Percentiles rank a stretch among this genome's conserved stretches.
Evolutionary conservation across 108 stramenopile species (phyloP).

Genomic region (Fragilaria crotonensis): DNA sequence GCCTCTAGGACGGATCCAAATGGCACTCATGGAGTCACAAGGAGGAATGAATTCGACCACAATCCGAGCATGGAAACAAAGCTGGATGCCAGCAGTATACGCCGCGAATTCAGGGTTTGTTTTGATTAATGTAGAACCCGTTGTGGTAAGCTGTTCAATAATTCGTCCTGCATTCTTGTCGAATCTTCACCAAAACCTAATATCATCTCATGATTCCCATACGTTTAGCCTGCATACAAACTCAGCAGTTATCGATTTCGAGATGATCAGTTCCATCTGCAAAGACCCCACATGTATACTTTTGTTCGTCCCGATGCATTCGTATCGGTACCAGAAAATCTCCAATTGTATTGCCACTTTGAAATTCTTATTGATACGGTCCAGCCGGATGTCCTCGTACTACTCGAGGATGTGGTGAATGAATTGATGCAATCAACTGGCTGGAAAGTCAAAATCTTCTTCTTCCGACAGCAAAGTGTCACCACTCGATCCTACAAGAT

Average conservation of each 20-base stretch:
- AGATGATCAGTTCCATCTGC: neutral
- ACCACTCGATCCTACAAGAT: too few relatives aligned
- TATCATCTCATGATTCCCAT: neutral
- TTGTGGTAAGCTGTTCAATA: neutral
- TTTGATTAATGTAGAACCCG: neutral
- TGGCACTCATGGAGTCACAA: slow-evolving; percentile 8
- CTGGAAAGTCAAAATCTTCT: too few relatives aligned
- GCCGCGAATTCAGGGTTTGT: slow-evolving; percentile 4
- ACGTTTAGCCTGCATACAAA: neutral
- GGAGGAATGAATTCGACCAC: slow-evolving; percentile 3
- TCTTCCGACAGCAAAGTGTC: too few relatives aligned
- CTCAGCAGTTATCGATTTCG: neutral
- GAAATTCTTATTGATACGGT: neutral
- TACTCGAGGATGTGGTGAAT: too few relatives aligned
- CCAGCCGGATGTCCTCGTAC: too few relatives aligned
- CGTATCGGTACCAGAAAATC: neutral
- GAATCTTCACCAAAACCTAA: neutral
- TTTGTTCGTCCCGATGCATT: neutral
- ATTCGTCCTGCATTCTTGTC: neutral
- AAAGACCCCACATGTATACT: slow-evolving; percentile 3
- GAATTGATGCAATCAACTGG: too few relatives aligned
- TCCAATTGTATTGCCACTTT: slow-evolving; percentile 12
- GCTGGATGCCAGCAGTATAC: slow-evolving; percentile 15
- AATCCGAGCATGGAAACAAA: slow-evolving; percentile 6
- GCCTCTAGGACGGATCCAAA: slow-evolving; percentile 6